Conservation (phyloP, 2,329 filamentous ascomycete genomes). For the Rhynchosporium secalis region DNA sequence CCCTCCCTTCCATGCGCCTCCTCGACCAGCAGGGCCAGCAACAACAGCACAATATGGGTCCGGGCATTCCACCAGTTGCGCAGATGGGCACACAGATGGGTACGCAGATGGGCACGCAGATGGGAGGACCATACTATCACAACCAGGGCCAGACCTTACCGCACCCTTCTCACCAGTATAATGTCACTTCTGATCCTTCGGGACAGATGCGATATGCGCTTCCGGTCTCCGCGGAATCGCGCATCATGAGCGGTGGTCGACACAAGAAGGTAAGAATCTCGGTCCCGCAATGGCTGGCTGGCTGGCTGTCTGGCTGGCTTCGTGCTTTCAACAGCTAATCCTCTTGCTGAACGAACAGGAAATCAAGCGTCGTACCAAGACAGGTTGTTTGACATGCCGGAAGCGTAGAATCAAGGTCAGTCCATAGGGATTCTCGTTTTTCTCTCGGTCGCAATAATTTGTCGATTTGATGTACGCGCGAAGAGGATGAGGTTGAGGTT, state of each 20-base stretch:
- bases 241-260: conserved; percentile 60
- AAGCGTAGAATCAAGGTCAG: conserved; percentile 73
- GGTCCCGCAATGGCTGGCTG: conserved; percentile 14
- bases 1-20: conserved; percentile 52
- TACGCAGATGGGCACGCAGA: conserved; percentile 40
- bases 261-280: conserved; percentile 50
- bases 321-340: conserved; percentile 33
- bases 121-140: conserved; percentile 51
- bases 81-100: conserved; percentile 44
- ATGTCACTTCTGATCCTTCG: conserved; percentile 49
- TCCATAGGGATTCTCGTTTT: conserved; percentile 31
- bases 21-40: conserved; percentile 42
- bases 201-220: conserved; percentile 55
- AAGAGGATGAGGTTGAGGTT: conserved; percentile 32
- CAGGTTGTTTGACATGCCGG: conserved; percentile 65
- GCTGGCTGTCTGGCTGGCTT: conserved; percentile 1
- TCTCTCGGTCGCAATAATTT: conserved; percentile 23
- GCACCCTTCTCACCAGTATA: conserved; percentile 49
- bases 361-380: conserved; percentile 75
- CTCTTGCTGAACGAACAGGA: conserved; percentile 47
- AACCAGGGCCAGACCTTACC: conserved; percentile 41
- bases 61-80: conserved; percentile 53
- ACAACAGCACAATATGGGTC: conserved; percentile 47
- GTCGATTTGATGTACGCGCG: conserved; percentile 28
- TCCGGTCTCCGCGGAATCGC: conserved; percentile 49